Evolutionary conservation across 1,139 yeast species (phyloP).

Genomic region (Yamadazyma sp.): DNA sequence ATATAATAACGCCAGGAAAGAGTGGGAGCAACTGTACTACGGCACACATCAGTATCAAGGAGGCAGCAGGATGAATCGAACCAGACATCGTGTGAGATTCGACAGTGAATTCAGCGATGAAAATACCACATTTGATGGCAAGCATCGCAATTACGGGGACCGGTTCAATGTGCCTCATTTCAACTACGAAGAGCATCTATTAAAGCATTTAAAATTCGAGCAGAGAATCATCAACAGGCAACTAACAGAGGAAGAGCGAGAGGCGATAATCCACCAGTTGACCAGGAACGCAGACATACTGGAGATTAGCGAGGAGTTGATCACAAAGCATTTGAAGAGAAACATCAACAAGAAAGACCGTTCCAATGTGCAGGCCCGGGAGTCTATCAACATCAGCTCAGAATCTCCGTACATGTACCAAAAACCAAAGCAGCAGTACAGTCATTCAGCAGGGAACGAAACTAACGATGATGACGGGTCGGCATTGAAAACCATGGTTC

Average conservation of each 20-base stretch:
- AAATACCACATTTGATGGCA: constrained; percentile 30
- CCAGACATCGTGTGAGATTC: constrained; percentile 36
- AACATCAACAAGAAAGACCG: constrained; percentile 29
- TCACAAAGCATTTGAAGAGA: constrained; percentile 45
- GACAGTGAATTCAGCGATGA: constrained; percentile 18
- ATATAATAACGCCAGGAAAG: constrained; percentile 21
- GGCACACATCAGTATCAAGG: constrained; percentile 28
- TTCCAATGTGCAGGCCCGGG: constrained; percentile 6
- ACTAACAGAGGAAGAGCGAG: constrained; percentile 30
- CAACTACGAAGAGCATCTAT: constrained; percentile 63
- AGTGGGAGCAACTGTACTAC: constrained; percentile 38
- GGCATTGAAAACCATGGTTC: constrained; percentile 22
- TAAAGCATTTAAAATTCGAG: constrained; percentile 64
- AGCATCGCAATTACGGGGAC: constrained; percentile 43
- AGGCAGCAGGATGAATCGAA: constrained; percentile 39
- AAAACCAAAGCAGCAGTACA: constrained; percentile 17
- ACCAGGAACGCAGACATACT: constrained; percentile 30
- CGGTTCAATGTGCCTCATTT: constrained; percentile 74
- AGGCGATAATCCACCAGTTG: constrained; percentile 35
- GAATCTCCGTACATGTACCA: constrained; percentile 35
- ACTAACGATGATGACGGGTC: constrained; percentile 23
- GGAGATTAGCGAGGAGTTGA: constrained; percentile 39
- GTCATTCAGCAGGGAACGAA: constrained; percentile 8
- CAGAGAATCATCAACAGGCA: constrained; percentile 48
- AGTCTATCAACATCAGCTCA: constrained; percentile 10